phyloP scores from a whole-genome alignment of 768 basidiomycete genomes.

The Pulveroboletus ravenelii region DNA sequence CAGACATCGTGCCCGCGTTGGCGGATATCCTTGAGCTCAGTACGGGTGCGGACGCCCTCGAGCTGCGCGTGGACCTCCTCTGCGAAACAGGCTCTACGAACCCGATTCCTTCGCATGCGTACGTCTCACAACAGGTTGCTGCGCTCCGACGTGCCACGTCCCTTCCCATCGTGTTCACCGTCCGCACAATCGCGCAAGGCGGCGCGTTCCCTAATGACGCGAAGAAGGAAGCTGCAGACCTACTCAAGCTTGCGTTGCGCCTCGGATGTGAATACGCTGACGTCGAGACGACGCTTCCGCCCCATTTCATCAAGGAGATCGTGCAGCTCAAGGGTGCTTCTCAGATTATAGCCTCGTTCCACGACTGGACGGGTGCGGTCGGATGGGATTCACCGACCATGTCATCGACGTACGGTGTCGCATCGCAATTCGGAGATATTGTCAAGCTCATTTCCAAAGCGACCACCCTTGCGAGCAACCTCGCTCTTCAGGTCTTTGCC shows the following conservation, averaged over 20 bases:
- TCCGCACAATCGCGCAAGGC: constrained; percentile 83
- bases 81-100: constrained; percentile 45
- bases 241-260: constrained; percentile 74
- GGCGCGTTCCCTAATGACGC: constrained; percentile 85
- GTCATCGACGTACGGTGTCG: constrained; percentile 64
- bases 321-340: constrained; percentile 61
- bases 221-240: constrained; percentile 63
- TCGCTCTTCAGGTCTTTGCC: constrained; percentile 71
- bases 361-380: constrained; percentile 86
- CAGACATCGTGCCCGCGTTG: constrained; percentile 72
- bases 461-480: constrained; percentile 67
- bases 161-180: constrained; percentile 89
- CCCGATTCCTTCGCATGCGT: constrained; percentile 60
- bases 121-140: constrained; percentile 78
- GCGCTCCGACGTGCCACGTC: constrained; percentile 69
- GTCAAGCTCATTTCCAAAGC: constrained; percentile 93
- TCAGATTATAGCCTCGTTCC: constrained; percentile 88
- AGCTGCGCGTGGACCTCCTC: constrained; percentile 90
- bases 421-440: constrained; percentile 73
- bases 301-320: constrained; percentile 56
- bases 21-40: constrained; percentile 66
- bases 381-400: constrained; percentile 71
- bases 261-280: constrained; percentile 92
- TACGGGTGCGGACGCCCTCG: constrained; percentile 85
- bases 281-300: constrained; percentile 76